A percentile compares a stretch with the other conserved stretches of the same genome.
Conservation (phyloP, 2,329 filamentous ascomycete genomes). For the Ophiostoma novo-ulmi region DNA sequence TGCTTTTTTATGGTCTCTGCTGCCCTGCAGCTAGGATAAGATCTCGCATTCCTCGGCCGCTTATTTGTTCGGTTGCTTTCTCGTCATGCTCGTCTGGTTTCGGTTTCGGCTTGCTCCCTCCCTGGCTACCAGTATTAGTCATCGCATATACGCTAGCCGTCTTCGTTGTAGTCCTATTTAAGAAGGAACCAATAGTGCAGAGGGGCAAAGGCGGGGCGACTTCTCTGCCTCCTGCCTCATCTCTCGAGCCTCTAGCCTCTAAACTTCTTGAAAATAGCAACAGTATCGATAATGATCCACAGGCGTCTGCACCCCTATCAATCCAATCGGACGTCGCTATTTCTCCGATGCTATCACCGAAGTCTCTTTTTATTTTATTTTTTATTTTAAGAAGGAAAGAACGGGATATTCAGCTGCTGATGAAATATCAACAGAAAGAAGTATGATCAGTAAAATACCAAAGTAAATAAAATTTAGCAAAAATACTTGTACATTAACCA, state of each 20-base stretch:
- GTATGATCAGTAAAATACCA: conserved; percentile 7
- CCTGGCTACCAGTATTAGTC: not conserved
- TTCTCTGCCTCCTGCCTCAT: not conserved
- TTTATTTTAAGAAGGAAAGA: not conserved
- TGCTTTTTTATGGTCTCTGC: not conserved
- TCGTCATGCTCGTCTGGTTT: not conserved
- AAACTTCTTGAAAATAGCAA: not conserved
- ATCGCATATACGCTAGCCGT: not conserved
- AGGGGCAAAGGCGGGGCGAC: not conserved
- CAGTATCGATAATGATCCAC: not conserved
- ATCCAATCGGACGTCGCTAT: conserved; percentile 24
- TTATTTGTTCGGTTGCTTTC: not conserved
- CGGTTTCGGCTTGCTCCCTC: not conserved
- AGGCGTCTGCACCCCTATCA: not conserved
- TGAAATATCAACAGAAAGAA: not conserved
- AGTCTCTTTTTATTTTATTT: not conserved
- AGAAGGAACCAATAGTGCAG: not conserved
- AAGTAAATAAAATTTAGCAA: not conserved
- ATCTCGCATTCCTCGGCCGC: not conserved
- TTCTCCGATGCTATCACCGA: conserved; percentile 28
- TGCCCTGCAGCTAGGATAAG: too few relatives aligned
- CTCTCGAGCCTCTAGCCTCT: too few relatives aligned
- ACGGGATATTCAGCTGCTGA: not conserved
- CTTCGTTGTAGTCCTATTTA: not conserved
- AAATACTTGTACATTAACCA: not conserved